These are phyloP conservation scores for Margaritispora aquatica DNA, from an alignment of 495 filamentous ascomycete genomes.

Conservation along the genomic window DNA sequence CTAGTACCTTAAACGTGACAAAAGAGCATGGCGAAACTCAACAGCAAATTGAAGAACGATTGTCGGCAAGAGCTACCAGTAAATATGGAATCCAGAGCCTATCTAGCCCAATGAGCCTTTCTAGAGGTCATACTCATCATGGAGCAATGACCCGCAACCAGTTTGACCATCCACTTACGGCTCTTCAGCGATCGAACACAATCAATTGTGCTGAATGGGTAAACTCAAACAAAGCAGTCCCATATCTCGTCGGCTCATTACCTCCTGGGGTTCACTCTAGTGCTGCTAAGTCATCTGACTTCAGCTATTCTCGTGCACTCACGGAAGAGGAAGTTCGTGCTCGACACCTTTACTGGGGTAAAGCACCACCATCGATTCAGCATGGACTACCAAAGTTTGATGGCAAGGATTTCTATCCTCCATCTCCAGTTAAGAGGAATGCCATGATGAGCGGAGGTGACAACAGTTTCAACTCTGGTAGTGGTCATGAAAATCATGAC, in stretches of 20 bases:
- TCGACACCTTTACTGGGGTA: conserved; percentile 44
- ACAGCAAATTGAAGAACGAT: conserved; percentile 7
- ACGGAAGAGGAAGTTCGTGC: conserved; percentile 43
- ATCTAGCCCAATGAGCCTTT: background rate
- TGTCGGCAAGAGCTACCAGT: conserved; percentile 4
- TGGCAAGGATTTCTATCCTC: conserved; percentile 49
- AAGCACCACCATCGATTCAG: conserved; percentile 31
- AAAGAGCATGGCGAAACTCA: background rate
- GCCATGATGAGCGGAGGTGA: background rate
- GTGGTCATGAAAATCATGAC: background rate
- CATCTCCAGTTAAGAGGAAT: conserved; percentile 38
- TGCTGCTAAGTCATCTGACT: conserved; percentile 26
- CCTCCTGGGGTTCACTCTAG: conserved; percentile 11
- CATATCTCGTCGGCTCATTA: conserved; percentile 22
- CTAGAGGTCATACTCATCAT: conserved; percentile 12
- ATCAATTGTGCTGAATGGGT: conserved; percentile 5
- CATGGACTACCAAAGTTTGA: conserved; percentile 49
- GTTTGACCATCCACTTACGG: background rate
- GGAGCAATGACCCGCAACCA: background rate
- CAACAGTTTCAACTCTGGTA: background rate
- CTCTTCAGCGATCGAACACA: conserved; percentile 6
- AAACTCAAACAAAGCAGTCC: conserved; percentile 2
- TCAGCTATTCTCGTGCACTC: conserved; percentile 39
- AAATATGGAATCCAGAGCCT: conserved; percentile 2
- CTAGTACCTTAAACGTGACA: background rate